phyloP scores from a whole-genome alignment of 2,329 filamentous ascomycete genomes.

The Aspergillus unguis region DNA sequence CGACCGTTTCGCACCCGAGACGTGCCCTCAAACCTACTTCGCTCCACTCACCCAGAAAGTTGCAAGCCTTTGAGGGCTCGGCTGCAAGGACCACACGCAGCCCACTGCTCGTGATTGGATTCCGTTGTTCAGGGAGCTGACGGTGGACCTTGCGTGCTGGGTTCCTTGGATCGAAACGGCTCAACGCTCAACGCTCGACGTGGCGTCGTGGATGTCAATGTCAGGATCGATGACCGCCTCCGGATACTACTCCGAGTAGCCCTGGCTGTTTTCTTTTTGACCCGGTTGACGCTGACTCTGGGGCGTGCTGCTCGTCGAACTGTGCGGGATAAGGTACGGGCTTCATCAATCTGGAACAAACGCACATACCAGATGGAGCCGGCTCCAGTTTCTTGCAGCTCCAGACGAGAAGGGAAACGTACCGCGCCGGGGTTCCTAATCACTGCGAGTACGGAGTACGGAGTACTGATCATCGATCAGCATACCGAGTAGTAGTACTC shows the following conservation, averaged over 20 bases:
- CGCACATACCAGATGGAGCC: background rate
- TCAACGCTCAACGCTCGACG: background rate
- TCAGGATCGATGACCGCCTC: too few species aligned
- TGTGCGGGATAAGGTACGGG: too few species aligned
- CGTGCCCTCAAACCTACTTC: background rate
- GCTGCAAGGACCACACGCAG: background rate
- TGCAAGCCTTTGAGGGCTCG: background rate
- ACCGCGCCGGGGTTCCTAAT: background rate
- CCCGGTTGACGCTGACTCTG: too few species aligned
- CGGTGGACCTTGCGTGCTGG: background rate
- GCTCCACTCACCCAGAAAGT: too few species aligned
- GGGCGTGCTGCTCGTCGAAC: too few species aligned
- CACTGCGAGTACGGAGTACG: too few species aligned
- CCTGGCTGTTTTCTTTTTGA: too few species aligned
- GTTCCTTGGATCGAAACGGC: background rate
- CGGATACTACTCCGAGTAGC: background rate
- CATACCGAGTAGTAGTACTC: too few species aligned
- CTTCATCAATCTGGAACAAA: background rate
- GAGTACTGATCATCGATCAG: too few species aligned
- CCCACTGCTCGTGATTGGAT: too few species aligned
- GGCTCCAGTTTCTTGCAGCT: background rate
- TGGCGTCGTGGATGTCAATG: background rate
- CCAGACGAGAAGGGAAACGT: background rate
- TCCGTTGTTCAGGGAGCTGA: background rate
- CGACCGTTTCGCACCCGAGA: slow-evolving; percentile 18